Evolutionary conservation across 495 filamentous ascomycete species (phyloP).

Genomic region (Aspergillus hancockii): DNA sequence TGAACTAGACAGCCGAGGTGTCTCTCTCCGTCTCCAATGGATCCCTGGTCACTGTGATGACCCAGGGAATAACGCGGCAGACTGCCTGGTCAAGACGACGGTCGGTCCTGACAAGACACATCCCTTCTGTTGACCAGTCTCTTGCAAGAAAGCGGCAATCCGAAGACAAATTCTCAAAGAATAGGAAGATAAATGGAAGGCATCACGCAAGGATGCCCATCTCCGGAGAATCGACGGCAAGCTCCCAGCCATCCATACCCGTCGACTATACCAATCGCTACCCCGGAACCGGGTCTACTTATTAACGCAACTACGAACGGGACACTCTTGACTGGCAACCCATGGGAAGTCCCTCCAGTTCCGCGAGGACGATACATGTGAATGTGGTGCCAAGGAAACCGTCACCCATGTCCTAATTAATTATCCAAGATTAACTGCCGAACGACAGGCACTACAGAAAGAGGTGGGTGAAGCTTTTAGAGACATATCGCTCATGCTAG

Average conservation of each 20-base stretch:
- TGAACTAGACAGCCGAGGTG: too few relatives aligned
- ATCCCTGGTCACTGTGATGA: too few relatives aligned
- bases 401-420: slow-evolving; percentile 11
- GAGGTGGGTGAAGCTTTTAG: slow-evolving; percentile 4
- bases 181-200: too few relatives aligned
- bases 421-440: neutral
- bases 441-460: neutral
- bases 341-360: neutral
- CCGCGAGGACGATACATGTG: slow-evolving; percentile 11
- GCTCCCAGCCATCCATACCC: slow-evolving; percentile 4
- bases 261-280: slow-evolving; percentile 9
- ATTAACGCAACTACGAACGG: slow-evolving; percentile 9
- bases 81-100: too few relatives aligned
- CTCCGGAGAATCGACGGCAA: slow-evolving; percentile 11
- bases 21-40: too few relatives aligned
- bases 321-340: slow-evolving; percentile 13
- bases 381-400: slow-evolving; percentile 10
- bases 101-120: too few relatives aligned
- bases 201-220: slow-evolving; percentile 6
- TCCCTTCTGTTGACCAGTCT: too few relatives aligned
- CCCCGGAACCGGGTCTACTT: slow-evolving; percentile 10
- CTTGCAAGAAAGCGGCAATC: too few relatives aligned
- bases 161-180: too few relatives aligned
- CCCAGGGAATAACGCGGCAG: too few relatives aligned
- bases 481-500: slow-evolving; percentile 10